phyloP scores from a whole-genome alignment of 176 grass and related monocot genomes.

The Carex kokanica region DNA sequence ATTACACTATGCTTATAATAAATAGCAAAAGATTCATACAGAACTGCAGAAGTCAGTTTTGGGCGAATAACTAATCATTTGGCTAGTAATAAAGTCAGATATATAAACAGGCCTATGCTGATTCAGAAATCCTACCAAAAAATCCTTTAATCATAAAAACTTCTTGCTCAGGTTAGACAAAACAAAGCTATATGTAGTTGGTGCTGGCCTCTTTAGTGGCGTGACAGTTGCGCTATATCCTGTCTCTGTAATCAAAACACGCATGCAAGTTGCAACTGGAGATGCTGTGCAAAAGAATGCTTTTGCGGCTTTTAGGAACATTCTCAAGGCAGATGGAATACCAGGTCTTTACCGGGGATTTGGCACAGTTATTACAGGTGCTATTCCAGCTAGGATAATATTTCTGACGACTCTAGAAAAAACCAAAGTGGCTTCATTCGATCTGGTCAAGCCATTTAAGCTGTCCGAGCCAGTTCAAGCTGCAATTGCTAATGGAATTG shows the following conservation, averaged over 20 bases:
- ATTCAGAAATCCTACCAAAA: background rate
- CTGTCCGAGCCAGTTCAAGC: constrained; percentile 68
- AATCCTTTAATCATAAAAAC: background rate
- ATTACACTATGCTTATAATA: background rate
- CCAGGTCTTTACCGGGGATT: constrained; percentile 82
- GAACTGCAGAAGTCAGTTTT: background rate
- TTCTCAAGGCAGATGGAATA: constrained; percentile 75
- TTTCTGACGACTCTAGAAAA: constrained; percentile 79
- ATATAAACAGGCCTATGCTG: background rate
- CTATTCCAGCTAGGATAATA: constrained; percentile 87
- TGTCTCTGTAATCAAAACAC: constrained; percentile 87
- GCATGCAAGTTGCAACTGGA: constrained; percentile 91
- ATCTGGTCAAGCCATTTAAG: constrained; percentile 62
- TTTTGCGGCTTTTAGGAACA: constrained; percentile 64
- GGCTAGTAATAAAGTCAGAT: background rate
- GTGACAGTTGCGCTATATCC: constrained; percentile 82
- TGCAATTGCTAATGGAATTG: constrained; percentile 76
- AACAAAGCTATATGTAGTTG: constrained; percentile 81
- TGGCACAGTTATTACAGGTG: constrained; percentile 73
- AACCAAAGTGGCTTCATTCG: constrained; percentile 67
- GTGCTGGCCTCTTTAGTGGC: constrained; percentile 82
- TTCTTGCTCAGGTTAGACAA: constrained; percentile 81
- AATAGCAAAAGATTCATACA: background rate
- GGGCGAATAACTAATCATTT: background rate
- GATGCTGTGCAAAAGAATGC: constrained; percentile 76